Conservation (phyloP, 306 rosid genomes). For the Sphenostylis stenocarpa region DNA sequence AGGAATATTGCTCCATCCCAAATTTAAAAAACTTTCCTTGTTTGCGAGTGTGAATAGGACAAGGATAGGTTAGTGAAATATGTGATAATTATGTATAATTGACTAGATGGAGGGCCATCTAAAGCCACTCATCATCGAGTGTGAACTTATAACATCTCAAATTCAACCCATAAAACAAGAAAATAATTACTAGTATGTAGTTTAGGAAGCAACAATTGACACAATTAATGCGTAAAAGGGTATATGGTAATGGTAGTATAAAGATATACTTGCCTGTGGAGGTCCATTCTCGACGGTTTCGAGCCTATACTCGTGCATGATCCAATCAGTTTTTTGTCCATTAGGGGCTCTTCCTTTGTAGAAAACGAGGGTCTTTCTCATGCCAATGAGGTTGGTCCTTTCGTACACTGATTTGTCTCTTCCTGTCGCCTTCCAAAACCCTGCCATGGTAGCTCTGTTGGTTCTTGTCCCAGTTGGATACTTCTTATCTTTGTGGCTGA, state of each 20-base stretch:
- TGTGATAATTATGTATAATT: conserved; percentile 6
- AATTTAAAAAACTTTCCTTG: not conserved
- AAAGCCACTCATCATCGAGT: conserved; percentile 27
- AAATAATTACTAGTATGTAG: not conserved
- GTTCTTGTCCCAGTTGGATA: conserved; percentile 99
- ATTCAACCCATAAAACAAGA: not conserved
- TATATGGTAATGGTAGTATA: not conserved
- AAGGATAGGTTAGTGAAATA: conserved; percentile 16
- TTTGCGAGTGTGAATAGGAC: conserved; percentile 15
- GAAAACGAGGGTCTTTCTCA: conserved; percentile 96
- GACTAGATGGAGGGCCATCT: not conserved
- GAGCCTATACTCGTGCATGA: conserved; percentile 93
- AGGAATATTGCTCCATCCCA: not conserved
- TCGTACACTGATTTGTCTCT: conserved; percentile 90
- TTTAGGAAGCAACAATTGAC: not conserved
- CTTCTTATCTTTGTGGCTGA: conserved; percentile 94
- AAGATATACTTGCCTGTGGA: conserved; percentile 67
- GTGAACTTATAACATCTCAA: conserved; percentile 13
- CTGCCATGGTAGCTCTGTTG: conserved; percentile 86
- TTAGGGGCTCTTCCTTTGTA: conserved; percentile 96
- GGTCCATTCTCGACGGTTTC: conserved; percentile 78
- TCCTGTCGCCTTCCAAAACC: conserved; percentile 98
- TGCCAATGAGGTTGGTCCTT: conserved; percentile 71
- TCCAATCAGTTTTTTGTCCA: conserved; percentile 93
- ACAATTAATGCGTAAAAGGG: not conserved